These are phyloP conservation scores for Closterium sp. DNA, from an alignment of 139 green algal species.

Conservation along the genomic window DNA sequence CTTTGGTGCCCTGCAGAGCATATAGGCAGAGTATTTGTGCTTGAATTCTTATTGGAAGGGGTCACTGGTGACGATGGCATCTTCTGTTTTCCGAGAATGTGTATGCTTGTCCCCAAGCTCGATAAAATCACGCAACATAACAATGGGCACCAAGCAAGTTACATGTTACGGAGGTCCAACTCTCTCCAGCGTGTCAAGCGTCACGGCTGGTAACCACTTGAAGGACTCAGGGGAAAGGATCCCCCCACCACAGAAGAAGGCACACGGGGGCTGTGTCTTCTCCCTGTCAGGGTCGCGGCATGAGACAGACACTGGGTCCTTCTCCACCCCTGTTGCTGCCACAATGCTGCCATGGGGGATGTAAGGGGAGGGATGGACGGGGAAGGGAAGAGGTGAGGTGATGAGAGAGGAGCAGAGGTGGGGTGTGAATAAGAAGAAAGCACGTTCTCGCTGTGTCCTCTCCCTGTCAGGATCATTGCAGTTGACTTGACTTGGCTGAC, in stretches of 20 bases:
- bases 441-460: constrained; percentile 3
- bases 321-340: neutral
- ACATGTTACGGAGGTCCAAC: neutral
- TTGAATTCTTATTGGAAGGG: too few relatives aligned
- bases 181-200: neutral
- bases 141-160: too few relatives aligned
- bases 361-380: too few relatives aligned
- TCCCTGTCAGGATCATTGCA: neutral
- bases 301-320: neutral
- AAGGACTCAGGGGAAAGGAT: neutral
- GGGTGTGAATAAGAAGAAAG: neutral
- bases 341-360: neutral
- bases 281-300: neutral
- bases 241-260: constrained; percentile 11
- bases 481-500: neutral
- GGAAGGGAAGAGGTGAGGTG: too few relatives aligned
- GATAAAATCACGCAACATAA: too few relatives aligned
- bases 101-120: too few relatives aligned
- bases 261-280: constrained; percentile 4
- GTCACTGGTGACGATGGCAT: too few relatives aligned
- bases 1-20: too few relatives aligned
- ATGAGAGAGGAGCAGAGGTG: neutral
- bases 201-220: constrained; percentile 3
- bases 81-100: too few relatives aligned
- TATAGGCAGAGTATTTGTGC: too few relatives aligned